A percentile compares a stretch with the other conserved stretches of the same genome.
These are phyloP conservation scores for Mortierella sp. DNA, from an alignment of 371 early-diverging fungal species.

Conservation along the genomic window DNA sequence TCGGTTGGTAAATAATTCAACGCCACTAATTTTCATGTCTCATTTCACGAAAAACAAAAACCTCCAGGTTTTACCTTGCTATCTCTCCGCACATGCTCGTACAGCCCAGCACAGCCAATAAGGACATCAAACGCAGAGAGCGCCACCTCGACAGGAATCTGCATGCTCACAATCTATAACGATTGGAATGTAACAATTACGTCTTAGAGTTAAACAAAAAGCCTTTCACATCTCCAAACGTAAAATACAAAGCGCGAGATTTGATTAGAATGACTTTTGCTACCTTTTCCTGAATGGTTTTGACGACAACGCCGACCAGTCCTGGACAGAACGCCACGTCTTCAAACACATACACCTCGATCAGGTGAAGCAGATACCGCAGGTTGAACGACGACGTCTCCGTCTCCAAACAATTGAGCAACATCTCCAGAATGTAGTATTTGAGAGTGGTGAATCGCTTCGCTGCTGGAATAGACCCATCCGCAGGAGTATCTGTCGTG, in stretches of 20 bases:
- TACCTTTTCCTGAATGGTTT: conserved; percentile 84
- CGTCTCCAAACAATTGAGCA: conserved; percentile 74
- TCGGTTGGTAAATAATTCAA: too few species aligned
- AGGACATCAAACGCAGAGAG: conserved; percentile 79
- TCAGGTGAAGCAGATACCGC: conserved; percentile 76
- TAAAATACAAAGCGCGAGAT: neutral
- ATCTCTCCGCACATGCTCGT: conserved; percentile 76
- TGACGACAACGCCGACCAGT: conserved; percentile 77
- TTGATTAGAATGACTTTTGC: too few species aligned
- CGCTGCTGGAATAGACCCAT: conserved; percentile 49
- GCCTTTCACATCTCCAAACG: too few species aligned
- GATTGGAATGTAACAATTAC: too few species aligned
- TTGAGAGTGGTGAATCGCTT: conserved; percentile 70
- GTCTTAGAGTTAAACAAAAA: neutral
- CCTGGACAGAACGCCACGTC: conserved; percentile 84
- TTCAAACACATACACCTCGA: conserved; percentile 81
- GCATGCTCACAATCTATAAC: conserved; percentile 70
- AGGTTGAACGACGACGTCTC: conserved; percentile 79
- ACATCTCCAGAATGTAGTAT: conserved; percentile 76
- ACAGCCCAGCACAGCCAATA: conserved; percentile 73
- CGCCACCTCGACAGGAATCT: conserved; percentile 76
- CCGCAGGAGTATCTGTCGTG: conserved; percentile 57
- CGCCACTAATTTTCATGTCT: too few species aligned
- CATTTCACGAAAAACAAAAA: neutral
- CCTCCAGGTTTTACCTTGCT: conserved; percentile 83